Conservation (phyloP, 2,329 filamentous ascomycete genomes). For the Stromatinia cepivora region DNA sequence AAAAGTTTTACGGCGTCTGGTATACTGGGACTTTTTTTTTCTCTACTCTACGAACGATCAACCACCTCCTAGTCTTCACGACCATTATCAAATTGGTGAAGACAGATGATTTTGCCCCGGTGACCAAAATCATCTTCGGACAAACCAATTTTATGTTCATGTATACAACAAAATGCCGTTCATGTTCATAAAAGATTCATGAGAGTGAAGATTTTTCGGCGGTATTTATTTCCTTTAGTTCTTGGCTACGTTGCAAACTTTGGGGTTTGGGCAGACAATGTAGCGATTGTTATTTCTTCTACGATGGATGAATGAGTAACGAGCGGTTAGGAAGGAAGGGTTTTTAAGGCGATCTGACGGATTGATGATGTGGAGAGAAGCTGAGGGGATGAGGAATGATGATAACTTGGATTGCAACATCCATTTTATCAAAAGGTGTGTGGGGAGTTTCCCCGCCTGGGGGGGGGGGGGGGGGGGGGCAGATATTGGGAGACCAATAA, state of each 20-base stretch:
- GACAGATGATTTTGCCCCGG: slow-evolving; percentile 10
- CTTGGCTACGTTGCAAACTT: slow-evolving; percentile 1
- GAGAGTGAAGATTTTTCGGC: background rate
- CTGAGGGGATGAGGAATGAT: background rate
- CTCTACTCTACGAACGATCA: slow-evolving; percentile 11
- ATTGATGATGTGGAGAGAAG: background rate
- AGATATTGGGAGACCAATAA: background rate
- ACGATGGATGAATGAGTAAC: slow-evolving; percentile 16
- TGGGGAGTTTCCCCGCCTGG: background rate
- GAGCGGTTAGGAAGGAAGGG: background rate
- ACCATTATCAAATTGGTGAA: background rate
- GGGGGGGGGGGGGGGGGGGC: background rate
- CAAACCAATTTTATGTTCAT: slow-evolving; percentile 11
- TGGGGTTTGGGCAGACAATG: slow-evolving; percentile 1
- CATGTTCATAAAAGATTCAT: slow-evolving; percentile 1
- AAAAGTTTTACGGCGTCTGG: slow-evolving; percentile 1
- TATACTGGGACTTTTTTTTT: background rate
- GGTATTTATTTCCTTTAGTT: slow-evolving; percentile 11
- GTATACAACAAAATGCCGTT: background rate
- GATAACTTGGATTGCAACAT: background rate
- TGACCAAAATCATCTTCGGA: slow-evolving; percentile 7
- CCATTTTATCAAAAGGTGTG: background rate
- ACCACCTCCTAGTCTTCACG: background rate
- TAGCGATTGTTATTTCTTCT: slow-evolving; percentile 1
- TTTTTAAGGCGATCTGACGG: background rate